Conservation (phyloP, 2,329 filamentous ascomycete species). For the Xylaria arbuscula region DNA sequence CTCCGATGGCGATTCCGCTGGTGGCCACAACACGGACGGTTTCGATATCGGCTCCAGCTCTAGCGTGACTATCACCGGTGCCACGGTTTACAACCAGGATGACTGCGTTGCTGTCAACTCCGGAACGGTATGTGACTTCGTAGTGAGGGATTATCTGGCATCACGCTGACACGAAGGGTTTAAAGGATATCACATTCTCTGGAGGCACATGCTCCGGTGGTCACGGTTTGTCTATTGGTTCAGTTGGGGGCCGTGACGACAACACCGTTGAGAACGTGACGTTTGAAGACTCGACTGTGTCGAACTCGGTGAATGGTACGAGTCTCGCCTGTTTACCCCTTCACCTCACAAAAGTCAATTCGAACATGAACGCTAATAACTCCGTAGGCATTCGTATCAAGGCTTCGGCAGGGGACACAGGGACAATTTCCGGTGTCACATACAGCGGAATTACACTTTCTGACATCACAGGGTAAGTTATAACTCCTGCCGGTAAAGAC, state of each 20-base stretch:
- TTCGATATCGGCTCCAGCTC: constrained; percentile 62
- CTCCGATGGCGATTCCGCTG: constrained; percentile 60
- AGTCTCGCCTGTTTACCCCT: too few relatives aligned
- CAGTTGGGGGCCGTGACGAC: constrained; percentile 65
- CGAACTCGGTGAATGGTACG: constrained; percentile 62
- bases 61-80: constrained; percentile 62
- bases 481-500: too few relatives aligned
- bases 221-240: constrained; percentile 70
- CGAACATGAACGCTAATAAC: constrained; percentile 7
- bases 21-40: constrained; percentile 66
- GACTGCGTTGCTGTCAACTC: constrained; percentile 70
- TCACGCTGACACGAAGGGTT: neutral
- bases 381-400: constrained; percentile 64
- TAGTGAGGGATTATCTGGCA: neutral
- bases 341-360: neutral
- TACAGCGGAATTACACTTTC: constrained; percentile 64
- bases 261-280: constrained; percentile 66
- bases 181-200: constrained; percentile 48
- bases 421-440: constrained; percentile 62
- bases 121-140: constrained; percentile 51
- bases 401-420: constrained; percentile 63
- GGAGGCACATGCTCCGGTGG: constrained; percentile 61
- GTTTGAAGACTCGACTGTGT: constrained; percentile 60
- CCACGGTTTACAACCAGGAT: constrained; percentile 67
- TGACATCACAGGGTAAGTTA: constrained; percentile 53